Percentiles rank a stretch among this genome's conserved stretches.
Conservation (phyloP, 2,329 filamentous ascomycete species). For the Cladophialophora yegresii region DNA sequence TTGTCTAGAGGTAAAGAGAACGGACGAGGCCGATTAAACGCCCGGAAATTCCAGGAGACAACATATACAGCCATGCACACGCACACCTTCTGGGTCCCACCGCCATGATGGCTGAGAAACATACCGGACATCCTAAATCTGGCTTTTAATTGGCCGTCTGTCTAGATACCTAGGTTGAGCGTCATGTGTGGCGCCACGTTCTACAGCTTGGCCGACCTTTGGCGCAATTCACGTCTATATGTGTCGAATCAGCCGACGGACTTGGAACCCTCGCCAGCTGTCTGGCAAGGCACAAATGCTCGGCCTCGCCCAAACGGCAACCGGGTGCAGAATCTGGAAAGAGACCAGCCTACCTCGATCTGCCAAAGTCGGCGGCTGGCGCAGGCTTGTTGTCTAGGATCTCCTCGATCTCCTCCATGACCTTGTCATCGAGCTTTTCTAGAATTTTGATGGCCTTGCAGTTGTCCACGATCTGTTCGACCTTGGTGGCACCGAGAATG, state of each 20-base stretch:
- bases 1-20: too few species aligned
- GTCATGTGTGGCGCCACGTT: neutral
- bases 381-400: constrained; percentile 35
- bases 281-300: neutral
- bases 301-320: neutral
- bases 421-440: constrained; percentile 47
- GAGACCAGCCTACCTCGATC: constrained; percentile 29
- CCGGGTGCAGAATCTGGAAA: constrained; percentile 1
- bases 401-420: constrained; percentile 51
- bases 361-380: constrained; percentile 23
- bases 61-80: neutral
- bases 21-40: too few species aligned
- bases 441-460: constrained; percentile 50
- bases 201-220: constrained; percentile 26
- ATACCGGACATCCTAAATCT: neutral
- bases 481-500: constrained; percentile 54
- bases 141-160: neutral
- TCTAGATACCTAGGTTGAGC: neutral
- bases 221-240: constrained; percentile 29
- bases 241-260: constrained; percentile 5
- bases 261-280: neutral
- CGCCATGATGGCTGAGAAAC: neutral
- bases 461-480: constrained; percentile 50
- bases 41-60: too few species aligned
- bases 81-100: neutral